Evolutionary conservation across 2,329 filamentous ascomycete species (phyloP), one percentile per base, ranked within the genome.

Genomic region (Ramichloridium luteum): DNA sequence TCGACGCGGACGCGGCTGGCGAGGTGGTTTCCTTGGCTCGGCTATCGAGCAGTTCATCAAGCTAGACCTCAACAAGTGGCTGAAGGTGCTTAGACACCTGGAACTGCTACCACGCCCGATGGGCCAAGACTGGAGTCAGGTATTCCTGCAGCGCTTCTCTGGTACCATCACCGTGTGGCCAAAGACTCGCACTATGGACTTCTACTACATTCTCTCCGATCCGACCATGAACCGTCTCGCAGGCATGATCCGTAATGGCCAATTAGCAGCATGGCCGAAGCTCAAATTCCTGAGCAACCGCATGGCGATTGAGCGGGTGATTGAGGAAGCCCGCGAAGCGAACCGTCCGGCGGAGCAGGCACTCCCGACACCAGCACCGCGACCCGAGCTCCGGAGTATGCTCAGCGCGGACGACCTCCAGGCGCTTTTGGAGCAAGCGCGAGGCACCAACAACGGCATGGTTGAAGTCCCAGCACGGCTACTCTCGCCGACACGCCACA

Each of bases 161-260:
- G 90, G 90, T 16, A 96, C 84, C 6, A 80, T 96, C 41, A 98
- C 90, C 9, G 86, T 98, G 50, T 96, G 88, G 86, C 90, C 90
- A 5, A 84, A 85, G 54, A 78, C 76, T 9, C 62, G 76, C 3
- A 61, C 74, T 2, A 79, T 74, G 1, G 90, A 98, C 59, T 92
- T 94, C 53, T 75, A 70, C 53, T 73, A 82, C 46, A 93, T 98
- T 39, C 68, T 98, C 1, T 75, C 77, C 1, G 90, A 98, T 50
- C 90, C 90, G 0, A 77, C 74, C 25, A 64, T 77, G 3, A 64
- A 75, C 29, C 69, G 85, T 3, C 61, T 98, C 8, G 83, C 80
- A 5, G 70, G 80, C 22, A 94, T 96, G 88, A 72, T 98, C 10
- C 80, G 85, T 40, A 80, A 83, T 36, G 90, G 90, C 13, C 80